phyloP scores from a whole-genome alignment of 2,329 filamentous ascomycete species.

The Fusarium sp. region DNA sequence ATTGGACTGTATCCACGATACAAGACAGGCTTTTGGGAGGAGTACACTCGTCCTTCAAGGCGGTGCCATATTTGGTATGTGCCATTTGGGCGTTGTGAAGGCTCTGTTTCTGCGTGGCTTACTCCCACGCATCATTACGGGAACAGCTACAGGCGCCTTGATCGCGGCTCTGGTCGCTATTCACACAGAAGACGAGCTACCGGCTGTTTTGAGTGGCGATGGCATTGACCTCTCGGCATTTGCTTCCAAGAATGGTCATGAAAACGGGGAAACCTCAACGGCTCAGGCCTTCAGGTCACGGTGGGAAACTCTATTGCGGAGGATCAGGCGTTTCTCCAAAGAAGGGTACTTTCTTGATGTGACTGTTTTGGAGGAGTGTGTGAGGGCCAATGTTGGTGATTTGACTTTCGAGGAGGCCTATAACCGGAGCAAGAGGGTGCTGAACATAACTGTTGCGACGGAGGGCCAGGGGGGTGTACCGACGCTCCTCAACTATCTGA shows the following conservation, averaged over 20 bases:
- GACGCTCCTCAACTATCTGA: slow-evolving; percentile 89
- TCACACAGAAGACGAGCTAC: slow-evolving; percentile 85
- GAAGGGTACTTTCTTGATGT: slow-evolving; percentile 89
- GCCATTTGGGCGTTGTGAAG: slow-evolving; percentile 90
- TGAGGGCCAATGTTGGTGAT: slow-evolving; percentile 86
- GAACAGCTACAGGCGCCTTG: slow-evolving; percentile 88
- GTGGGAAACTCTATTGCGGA: slow-evolving; percentile 70
- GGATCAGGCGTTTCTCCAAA: slow-evolving; percentile 72
- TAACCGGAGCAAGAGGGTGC: slow-evolving; percentile 80
- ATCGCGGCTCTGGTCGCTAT: slow-evolving; percentile 89
- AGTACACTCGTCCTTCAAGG: slow-evolving; percentile 88
- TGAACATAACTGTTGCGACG: slow-evolving; percentile 92
- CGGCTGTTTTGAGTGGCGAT: slow-evolving; percentile 78
- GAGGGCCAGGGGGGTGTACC: slow-evolving; percentile 79
- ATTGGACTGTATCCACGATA: slow-evolving; percentile 86
- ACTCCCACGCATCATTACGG: slow-evolving; percentile 88
- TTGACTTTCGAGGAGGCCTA: slow-evolving; percentile 95
- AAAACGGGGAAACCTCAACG: slow-evolving; percentile 45
- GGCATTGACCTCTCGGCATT: slow-evolving; percentile 87
- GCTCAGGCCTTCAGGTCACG: slow-evolving; percentile 53
- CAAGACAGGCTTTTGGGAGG: slow-evolving; percentile 86
- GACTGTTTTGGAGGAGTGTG: slow-evolving; percentile 82
- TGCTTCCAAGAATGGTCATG: slow-evolving; percentile 51
- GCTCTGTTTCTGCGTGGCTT: slow-evolving; percentile 83
- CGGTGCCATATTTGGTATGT: slow-evolving; percentile 90